A percentile compares a stretch with the other conserved stretches of the same genome.
These are phyloP conservation scores for Guyanaporus albipodus DNA, from an alignment of 768 basidiomycete genomes.

Conservation along the genomic window DNA sequence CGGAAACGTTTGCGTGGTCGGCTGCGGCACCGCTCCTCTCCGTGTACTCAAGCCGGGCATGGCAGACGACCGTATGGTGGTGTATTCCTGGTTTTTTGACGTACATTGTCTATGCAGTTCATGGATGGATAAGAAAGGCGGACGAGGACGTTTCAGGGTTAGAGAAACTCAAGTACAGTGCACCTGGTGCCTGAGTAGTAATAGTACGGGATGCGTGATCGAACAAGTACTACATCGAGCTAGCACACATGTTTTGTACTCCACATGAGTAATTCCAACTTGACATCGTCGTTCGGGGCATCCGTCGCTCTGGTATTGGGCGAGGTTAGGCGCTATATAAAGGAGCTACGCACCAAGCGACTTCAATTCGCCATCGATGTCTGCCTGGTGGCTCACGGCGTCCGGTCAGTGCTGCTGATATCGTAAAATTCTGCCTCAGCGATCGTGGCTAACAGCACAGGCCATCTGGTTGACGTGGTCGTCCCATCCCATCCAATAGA, in stretches of 20 bases:
- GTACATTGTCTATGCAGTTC: conserved; percentile 43
- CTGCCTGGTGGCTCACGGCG: conserved; percentile 38
- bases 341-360: conserved; percentile 14
- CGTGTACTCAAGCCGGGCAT: conserved; percentile 43
- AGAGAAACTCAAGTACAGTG: conserved; percentile 50
- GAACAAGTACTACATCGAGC: too few relatives aligned
- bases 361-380: conserved; percentile 38
- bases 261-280: conserved; percentile 5
- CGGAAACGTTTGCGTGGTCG: conserved; percentile 36
- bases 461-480: conserved; percentile 50
- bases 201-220: too few relatives aligned
- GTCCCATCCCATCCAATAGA: conserved; percentile 30
- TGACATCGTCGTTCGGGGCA: conserved; percentile 3
- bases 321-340: conserved; percentile 6
- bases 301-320: conserved; percentile 21
- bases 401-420: conserved; percentile 37
- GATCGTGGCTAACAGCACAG: conserved; percentile 26
- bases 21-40: conserved; percentile 48
- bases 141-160: conserved; percentile 47
- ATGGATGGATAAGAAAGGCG: conserved; percentile 42
- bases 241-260: too few relatives aligned
- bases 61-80: conserved; percentile 58
- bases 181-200: conserved; percentile 49
- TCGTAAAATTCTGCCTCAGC: background rate
- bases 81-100: conserved; percentile 41